phyloP scores from a whole-genome alignment of 371 early-diverging fungal genomes.

The Capniomyces stellatus region DNA sequence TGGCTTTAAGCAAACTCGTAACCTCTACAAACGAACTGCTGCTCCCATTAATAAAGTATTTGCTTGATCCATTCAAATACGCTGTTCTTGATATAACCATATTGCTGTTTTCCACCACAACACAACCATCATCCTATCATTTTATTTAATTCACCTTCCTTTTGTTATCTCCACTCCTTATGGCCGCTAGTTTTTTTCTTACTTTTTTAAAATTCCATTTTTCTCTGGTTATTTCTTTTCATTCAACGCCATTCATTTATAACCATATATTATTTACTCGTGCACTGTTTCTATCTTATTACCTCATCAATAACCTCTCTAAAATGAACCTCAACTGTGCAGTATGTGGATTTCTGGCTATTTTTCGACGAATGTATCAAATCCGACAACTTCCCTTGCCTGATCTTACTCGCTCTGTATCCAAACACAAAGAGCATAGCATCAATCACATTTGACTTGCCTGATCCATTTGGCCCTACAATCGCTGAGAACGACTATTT shows the following conservation, averaged over 20 bases:
- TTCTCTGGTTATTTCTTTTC: too few relatives aligned
- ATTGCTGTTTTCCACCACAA: constrained; percentile 44
- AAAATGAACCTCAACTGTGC: constrained; percentile 92
- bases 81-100: constrained; percentile 71
- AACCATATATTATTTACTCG: too few relatives aligned
- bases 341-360: constrained; percentile 42
- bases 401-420: constrained; percentile 96
- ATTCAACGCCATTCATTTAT: too few relatives aligned
- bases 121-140: constrained; percentile 27
- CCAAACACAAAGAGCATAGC: constrained; percentile 99
- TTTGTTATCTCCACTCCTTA: neutral
- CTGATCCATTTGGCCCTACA: constrained; percentile 99
- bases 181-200: too few relatives aligned
- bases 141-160: too few relatives aligned
- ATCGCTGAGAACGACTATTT: constrained; percentile 59
- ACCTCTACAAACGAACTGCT: constrained; percentile 66
- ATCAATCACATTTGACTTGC: constrained; percentile 99
- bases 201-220: too few relatives aligned
- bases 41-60: constrained; percentile 63
- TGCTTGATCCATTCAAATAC: constrained; percentile 41
- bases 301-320: constrained; percentile 46
- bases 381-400: constrained; percentile 91
- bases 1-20: constrained; percentile 57
- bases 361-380: constrained; percentile 91
- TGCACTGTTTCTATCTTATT: too few relatives aligned